Evolutionary conservation across 768 basidiomycete genomes (phyloP), one percentile per base, ranked within the genome.

Genomic region (Pseudohyphozyma bogoriensis): DNA sequence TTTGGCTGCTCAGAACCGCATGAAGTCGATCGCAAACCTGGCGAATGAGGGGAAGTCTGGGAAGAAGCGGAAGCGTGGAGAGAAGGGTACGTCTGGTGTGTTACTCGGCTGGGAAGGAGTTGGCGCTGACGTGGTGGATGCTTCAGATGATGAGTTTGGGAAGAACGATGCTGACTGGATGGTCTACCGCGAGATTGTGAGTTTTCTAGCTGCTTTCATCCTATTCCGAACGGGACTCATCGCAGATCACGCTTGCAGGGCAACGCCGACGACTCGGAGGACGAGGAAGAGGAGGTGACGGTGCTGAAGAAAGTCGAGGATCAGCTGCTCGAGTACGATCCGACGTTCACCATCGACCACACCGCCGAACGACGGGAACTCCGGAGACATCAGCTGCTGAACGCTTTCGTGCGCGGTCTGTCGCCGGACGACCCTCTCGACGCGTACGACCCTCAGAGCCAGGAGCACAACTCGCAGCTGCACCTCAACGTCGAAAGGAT

Each of bases 81-180:
- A 81, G 10, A 83, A 84, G 62, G 89, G 89, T 88, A 56, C 54
- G 80, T 72, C 5, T 54, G 3, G 2, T 29, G 28, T 16, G 22
- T n/a, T 26, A 37, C 54, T 44, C 29, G 11, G 6, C 6, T 9
- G 40, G 22, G 37, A 51, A 29, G 50, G 35, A 12, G 24, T 26
- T 26, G 16, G 28, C 24, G 46, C 31, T 12, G 22, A 68, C 64
- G 16, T 56, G 40, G n/a, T 35, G 16, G 40, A n/a, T n/a, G 42
- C 7, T 18, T 45, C 51, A 29, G 66, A 68, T 26, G 66, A 68
- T 49, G 66, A 63, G 4, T 99, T 97, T 70, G 91, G 93, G 5
- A 85, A 84, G 22, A 85, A 93, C 66, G 92, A 97, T 70, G 90
- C 86, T 10, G 93, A 97, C 71, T 97, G 93, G 92, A 85, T 85